These are phyloP conservation scores for Rhynchospora breviuscula DNA, from an alignment of 176 grass and related monocot species.

Conservation along the genomic window DNA sequence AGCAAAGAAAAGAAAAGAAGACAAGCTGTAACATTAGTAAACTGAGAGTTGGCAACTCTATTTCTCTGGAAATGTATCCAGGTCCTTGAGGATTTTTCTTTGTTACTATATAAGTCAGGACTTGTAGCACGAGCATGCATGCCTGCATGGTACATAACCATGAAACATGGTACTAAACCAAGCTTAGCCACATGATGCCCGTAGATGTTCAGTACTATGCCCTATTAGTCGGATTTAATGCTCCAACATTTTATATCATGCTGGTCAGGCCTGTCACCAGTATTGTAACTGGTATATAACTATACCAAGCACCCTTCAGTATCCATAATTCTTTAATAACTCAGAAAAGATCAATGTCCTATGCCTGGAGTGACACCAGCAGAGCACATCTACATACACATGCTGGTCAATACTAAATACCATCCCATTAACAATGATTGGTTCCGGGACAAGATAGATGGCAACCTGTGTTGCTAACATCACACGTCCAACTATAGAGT, in stretches of 20 bases:
- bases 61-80: neutral
- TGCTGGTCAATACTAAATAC: neutral
- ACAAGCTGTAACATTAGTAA: neutral
- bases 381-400: neutral
- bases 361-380: neutral
- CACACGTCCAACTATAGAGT: neutral
- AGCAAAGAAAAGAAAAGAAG: neutral
- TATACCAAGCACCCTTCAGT: neutral
- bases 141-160: too few species aligned
- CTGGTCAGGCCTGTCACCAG: neutral
- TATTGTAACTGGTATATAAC: neutral
- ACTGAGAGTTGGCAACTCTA: neutral
- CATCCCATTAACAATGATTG: neutral
- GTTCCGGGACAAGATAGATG: neutral
- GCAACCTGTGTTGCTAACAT: neutral
- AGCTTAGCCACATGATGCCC: neutral
- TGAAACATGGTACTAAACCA: too few species aligned
- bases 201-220: neutral
- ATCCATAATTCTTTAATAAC: neutral
- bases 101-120: too few species aligned
- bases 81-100: neutral
- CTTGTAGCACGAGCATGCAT: too few species aligned
- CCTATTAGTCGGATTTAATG: neutral
- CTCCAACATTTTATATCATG: neutral
- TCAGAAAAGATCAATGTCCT: neutral